A percentile compares a stretch with the other conserved stretches of the same genome.
These are phyloP conservation scores for Amphicarpaea edgeworthii DNA, from an alignment of 306 rosid species.

Conservation along the genomic window DNA sequence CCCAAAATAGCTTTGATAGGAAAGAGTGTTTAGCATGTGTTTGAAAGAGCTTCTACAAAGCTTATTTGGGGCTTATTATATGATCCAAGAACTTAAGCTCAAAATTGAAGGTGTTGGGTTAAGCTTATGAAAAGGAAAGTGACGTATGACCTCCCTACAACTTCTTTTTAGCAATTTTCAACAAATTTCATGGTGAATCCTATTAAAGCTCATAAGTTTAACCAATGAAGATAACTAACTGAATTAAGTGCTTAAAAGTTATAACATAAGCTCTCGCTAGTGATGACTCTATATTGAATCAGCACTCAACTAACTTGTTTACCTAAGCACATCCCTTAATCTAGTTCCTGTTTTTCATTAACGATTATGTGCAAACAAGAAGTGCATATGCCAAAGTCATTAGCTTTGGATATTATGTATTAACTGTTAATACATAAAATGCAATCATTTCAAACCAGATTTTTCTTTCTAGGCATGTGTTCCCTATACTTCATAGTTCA, in stretches of 20 bases:
- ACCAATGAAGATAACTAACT: background rate
- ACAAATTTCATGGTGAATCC: background rate
- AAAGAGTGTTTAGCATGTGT: background rate
- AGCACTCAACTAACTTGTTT: background rate
- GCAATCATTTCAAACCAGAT: background rate
- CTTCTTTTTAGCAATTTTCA: background rate
- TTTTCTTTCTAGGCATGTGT: background rate
- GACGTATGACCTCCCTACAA: background rate
- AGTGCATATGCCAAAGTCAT: slow-evolving; percentile 13
- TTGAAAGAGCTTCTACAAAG: background rate
- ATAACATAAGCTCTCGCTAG: no score
- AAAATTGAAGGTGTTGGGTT: background rate
- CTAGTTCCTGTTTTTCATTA: background rate
- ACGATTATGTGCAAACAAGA: slow-evolving; percentile 2
- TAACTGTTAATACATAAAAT: slow-evolving; percentile 1
- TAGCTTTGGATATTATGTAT: slow-evolving; percentile 3
- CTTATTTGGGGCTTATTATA: background rate
- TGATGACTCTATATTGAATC: background rate
- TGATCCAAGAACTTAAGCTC: background rate
- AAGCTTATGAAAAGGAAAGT: background rate
- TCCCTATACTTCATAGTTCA: background rate
- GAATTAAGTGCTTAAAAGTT: no score
- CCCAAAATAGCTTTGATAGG: background rate
- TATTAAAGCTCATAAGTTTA: background rate
- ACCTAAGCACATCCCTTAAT: background rate